A percentile compares a stretch with the other conserved stretches of the same genome.
Evolutionary conservation across 2,329 filamentous ascomycete species (phyloP).

Genomic region (Metarhizium anisopliae): DNA sequence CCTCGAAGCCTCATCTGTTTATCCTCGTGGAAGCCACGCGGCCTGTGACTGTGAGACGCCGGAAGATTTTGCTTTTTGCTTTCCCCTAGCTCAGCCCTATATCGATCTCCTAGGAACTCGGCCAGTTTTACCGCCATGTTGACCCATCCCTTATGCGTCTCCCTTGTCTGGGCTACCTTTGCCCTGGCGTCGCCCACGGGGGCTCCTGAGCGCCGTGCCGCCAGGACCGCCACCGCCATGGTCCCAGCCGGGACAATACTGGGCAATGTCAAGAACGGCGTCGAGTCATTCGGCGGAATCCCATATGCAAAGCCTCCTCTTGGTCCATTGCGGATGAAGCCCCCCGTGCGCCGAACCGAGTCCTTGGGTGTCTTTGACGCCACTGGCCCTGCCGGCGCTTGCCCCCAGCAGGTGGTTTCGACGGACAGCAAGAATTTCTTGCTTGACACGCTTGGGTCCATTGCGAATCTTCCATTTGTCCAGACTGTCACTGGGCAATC

Average conservation of each 20-base stretch:
- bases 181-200: not conserved
- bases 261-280: constrained; percentile 8
- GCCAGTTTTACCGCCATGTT: not conserved
- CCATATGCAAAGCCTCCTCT: constrained; percentile 55
- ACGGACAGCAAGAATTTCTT: constrained; percentile 21
- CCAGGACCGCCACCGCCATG: not conserved
- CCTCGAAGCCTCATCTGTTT: too few relatives aligned
- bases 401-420: constrained; percentile 41
- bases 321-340: constrained; percentile 48
- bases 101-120: too few relatives aligned
- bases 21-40: too few relatives aligned
- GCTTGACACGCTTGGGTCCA: constrained; percentile 25
- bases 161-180: not conserved
- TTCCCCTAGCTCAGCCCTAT: too few relatives aligned
- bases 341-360: constrained; percentile 42
- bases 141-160: not conserved
- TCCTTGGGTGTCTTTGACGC: constrained; percentile 44
- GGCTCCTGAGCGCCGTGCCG: not conserved
- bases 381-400: constrained; percentile 38
- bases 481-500: constrained; percentile 17
- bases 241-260: not conserved
- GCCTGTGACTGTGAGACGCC: too few relatives aligned
- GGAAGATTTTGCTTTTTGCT: too few relatives aligned
- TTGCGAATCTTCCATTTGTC: constrained; percentile 35
- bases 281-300: constrained; percentile 55